phyloP scores from a whole-genome alignment of 768 basidiomycete genomes.

The Chlorophyllum brunneum region DNA sequence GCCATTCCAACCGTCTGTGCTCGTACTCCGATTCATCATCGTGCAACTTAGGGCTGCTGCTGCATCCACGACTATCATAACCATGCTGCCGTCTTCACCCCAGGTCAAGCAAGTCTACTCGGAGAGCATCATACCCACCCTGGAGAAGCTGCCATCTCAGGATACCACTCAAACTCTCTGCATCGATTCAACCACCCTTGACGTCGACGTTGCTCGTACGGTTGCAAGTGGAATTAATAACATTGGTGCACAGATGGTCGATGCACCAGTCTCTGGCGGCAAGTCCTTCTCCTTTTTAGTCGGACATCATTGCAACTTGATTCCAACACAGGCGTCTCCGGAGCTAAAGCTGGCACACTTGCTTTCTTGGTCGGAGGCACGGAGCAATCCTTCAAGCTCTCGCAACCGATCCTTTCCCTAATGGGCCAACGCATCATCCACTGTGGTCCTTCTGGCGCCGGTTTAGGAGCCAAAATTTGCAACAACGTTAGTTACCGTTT shows the following conservation, averaged over 20 bases:
- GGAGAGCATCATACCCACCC: conserved; percentile 61
- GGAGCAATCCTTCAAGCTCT: conserved; percentile 48
- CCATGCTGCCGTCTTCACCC: conserved; percentile 91
- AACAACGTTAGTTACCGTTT: conserved; percentile 61
- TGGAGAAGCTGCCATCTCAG: conserved; percentile 44
- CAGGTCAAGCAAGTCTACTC: conserved; percentile 79
- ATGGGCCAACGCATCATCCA: conserved; percentile 86
- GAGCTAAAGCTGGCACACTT: conserved; percentile 82
- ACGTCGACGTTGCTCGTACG: conserved; percentile 67
- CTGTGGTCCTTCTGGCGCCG: conserved; percentile 79
- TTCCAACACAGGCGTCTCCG: conserved; percentile 60
- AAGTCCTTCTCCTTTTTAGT: conserved; percentile 20
- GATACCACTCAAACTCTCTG: conserved; percentile 48
- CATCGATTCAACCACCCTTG: conserved; percentile 91
- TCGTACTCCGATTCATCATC: neutral
- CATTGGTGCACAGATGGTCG: conserved; percentile 73
- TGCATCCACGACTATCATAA: conserved; percentile 66
- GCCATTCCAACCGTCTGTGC: conserved; percentile 28
- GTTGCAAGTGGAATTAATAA: conserved; percentile 52
- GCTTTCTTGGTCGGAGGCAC: conserved; percentile 91
- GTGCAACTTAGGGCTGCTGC: conserved; percentile 53
- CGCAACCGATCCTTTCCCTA: conserved; percentile 53
- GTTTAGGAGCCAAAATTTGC: conserved; percentile 86
- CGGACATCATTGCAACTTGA: neutral
- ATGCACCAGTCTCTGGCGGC: conserved; percentile 95